These are phyloP conservation scores for Arxiozyma bovina DNA, from an alignment of 1,139 yeast species.

Conservation along the genomic window DNA sequence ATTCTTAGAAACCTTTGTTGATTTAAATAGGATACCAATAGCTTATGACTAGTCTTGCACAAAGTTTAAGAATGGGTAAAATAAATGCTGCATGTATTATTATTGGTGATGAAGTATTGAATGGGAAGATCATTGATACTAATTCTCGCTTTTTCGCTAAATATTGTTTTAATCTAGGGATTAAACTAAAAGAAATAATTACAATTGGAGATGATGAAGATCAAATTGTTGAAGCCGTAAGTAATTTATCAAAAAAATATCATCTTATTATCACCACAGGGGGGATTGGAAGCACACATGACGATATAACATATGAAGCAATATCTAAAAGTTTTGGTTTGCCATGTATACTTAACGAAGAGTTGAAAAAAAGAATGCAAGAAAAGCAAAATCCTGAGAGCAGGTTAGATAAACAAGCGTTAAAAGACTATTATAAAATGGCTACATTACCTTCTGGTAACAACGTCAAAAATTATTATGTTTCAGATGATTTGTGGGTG, in stretches of 20 bases:
- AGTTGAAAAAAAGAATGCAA: constrained; percentile 55
- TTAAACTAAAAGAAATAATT: constrained; percentile 55
- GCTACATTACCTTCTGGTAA: constrained; percentile 58
- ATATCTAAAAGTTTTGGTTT: constrained; percentile 55
- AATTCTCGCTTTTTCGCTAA: constrained; percentile 66
- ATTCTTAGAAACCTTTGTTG: background rate
- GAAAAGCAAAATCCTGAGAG: constrained; percentile 37
- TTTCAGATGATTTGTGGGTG: constrained; percentile 63
- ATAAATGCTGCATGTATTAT: constrained; percentile 35
- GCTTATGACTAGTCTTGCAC: background rate
- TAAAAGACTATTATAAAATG: constrained; percentile 62
- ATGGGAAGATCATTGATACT: constrained; percentile 78
- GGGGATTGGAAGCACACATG: constrained; percentile 82
- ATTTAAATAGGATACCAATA: background rate
- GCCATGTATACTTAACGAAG: constrained; percentile 44
- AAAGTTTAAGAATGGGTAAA: constrained; percentile 4
- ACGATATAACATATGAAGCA: constrained; percentile 73
- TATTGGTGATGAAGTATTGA: constrained; percentile 81
- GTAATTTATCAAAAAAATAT: constrained; percentile 41
- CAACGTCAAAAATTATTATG: constrained; percentile 44
- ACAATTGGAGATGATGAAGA: constrained; percentile 70
- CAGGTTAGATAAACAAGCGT: constrained; percentile 38
- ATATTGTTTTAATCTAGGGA: constrained; percentile 55
- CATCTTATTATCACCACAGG: constrained; percentile 76
- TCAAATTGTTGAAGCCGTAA: constrained; percentile 52